Percentiles rank a stretch among this genome's conserved stretches.
Conservation (phyloP, 2,329 filamentous ascomycete genomes). For the Aspergillus felis region DNA sequence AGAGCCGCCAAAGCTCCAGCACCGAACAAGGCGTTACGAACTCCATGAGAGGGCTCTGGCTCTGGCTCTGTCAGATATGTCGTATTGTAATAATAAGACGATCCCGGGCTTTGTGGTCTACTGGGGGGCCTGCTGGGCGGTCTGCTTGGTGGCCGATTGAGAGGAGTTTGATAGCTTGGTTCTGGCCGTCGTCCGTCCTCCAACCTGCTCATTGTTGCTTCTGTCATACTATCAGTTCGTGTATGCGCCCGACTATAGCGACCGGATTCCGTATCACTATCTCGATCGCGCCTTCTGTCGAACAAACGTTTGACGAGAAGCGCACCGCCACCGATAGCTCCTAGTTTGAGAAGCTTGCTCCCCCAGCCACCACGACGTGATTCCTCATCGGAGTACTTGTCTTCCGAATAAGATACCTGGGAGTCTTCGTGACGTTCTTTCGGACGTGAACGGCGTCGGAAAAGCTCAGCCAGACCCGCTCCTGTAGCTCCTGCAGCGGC, state of each 20-base stretch:
- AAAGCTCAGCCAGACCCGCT: slow-evolving; percentile 54
- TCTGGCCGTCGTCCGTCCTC: slow-evolving; percentile 55
- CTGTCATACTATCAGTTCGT: slow-evolving; percentile 41
- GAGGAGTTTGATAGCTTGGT: slow-evolving; percentile 27
- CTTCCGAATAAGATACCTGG: slow-evolving; percentile 59
- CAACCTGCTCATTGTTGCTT: slow-evolving; percentile 39
- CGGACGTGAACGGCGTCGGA: slow-evolving; percentile 38
- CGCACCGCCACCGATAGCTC: slow-evolving; percentile 60
- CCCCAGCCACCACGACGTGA: slow-evolving; percentile 54
- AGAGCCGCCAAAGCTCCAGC: slow-evolving; percentile 61
- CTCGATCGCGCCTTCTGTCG: slow-evolving; percentile 51
- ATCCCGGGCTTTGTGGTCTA: slow-evolving; percentile 31
- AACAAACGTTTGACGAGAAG: slow-evolving; percentile 59
- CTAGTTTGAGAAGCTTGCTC: slow-evolving; percentile 57
- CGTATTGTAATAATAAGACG: slow-evolving; percentile 37
- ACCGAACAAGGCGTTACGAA: slow-evolving; percentile 61
- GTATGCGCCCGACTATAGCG: slow-evolving; percentile 52
- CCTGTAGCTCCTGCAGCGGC: slow-evolving; percentile 55
- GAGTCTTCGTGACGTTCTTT: slow-evolving; percentile 42
- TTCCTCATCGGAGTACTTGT: slow-evolving; percentile 60
- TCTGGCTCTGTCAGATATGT: slow-evolving; percentile 42
- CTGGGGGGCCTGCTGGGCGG: slow-evolving; percentile 31
- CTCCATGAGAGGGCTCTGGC: slow-evolving; percentile 44
- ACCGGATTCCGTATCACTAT: slow-evolving; percentile 51
- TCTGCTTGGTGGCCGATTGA: slow-evolving; percentile 32